Conservation (phyloP, 2,329 filamentous ascomycete species). For the Tolypocladium ovalisporum region DNA sequence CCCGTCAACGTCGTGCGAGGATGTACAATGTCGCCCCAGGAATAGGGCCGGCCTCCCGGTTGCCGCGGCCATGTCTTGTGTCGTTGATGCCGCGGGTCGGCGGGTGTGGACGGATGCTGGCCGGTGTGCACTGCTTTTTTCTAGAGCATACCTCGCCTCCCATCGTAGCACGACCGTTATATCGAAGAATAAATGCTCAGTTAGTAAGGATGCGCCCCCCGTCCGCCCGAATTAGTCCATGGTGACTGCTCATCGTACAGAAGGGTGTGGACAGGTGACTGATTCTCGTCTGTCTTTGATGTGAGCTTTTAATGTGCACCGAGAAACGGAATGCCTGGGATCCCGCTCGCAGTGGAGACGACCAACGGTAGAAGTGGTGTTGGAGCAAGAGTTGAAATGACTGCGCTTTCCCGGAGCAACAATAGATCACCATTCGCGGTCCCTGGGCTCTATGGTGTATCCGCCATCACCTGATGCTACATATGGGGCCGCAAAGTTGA, state of each 20-base stretch:
- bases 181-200: too few relatives aligned
- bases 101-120: too few relatives aligned
- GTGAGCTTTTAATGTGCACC: not conserved
- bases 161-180: not conserved
- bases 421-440: too few relatives aligned
- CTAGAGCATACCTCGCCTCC: not conserved
- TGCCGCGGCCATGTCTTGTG: not conserved
- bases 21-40: not conserved
- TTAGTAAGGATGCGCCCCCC: too few relatives aligned
- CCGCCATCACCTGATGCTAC: not conserved
- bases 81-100: not conserved
- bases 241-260: not conserved
- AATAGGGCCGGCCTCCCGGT: not conserved
- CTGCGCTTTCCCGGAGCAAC: too few relatives aligned
- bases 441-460: too few relatives aligned
- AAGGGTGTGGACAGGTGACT: not conserved
- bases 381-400: not conserved
- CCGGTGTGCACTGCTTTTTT: not conserved
- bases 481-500: too few relatives aligned
- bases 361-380: not conserved
- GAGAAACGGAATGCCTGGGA: not conserved
- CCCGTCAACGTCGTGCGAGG: not conserved
- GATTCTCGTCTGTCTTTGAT: not conserved
- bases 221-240: not conserved
- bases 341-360: not conserved